Conservation (phyloP, 495 filamentous ascomycete species). For the Tuber aestivum region DNA sequence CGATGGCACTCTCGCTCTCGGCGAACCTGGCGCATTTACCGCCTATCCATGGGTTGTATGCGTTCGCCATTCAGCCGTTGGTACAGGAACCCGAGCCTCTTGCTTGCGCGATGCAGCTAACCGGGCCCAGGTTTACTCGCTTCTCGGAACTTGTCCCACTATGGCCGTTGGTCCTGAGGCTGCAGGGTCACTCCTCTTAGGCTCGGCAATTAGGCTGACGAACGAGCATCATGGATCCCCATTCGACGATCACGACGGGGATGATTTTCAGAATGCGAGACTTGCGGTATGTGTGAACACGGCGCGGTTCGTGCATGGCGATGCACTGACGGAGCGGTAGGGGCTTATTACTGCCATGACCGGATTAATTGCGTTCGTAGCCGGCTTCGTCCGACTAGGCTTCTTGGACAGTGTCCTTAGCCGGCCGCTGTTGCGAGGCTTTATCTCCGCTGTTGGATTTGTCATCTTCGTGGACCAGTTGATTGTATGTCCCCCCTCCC, state of each 20-base stretch:
- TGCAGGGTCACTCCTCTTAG: slow-evolving; percentile 82
- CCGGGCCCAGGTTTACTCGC: slow-evolving; percentile 58
- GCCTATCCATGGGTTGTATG: slow-evolving; percentile 90
- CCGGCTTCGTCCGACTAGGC: slow-evolving; percentile 77
- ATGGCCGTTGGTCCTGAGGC: slow-evolving; percentile 97
- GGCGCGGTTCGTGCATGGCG: neutral
- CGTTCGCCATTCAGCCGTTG: slow-evolving; percentile 85
- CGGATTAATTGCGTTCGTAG: slow-evolving; percentile 76
- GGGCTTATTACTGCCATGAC: slow-evolving; percentile 85
- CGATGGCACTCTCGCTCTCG: slow-evolving; percentile 92
- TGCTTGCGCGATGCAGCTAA: slow-evolving; percentile 7
- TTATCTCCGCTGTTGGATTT: slow-evolving; percentile 92
- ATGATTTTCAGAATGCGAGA: slow-evolving; percentile 63
- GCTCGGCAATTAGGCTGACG: slow-evolving; percentile 66
- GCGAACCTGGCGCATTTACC: slow-evolving; percentile 89
- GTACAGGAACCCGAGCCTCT: slow-evolving; percentile 34
- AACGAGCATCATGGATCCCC: slow-evolving; percentile 59
- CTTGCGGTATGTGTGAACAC: slow-evolving; percentile 50
- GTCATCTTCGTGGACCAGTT: slow-evolving; percentile 94
- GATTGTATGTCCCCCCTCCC: slow-evolving; percentile 46
- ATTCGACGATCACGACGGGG: slow-evolving; percentile 60
- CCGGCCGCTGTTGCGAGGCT: slow-evolving; percentile 83
- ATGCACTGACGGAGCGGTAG: neutral
- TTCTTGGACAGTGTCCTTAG: slow-evolving; percentile 94
- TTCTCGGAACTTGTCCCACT: slow-evolving; percentile 82